Percentiles rank a stretch among this genome's conserved stretches.
Conservation (phyloP, 768 basidiomycete genomes). For the Bullera alba region DNA sequence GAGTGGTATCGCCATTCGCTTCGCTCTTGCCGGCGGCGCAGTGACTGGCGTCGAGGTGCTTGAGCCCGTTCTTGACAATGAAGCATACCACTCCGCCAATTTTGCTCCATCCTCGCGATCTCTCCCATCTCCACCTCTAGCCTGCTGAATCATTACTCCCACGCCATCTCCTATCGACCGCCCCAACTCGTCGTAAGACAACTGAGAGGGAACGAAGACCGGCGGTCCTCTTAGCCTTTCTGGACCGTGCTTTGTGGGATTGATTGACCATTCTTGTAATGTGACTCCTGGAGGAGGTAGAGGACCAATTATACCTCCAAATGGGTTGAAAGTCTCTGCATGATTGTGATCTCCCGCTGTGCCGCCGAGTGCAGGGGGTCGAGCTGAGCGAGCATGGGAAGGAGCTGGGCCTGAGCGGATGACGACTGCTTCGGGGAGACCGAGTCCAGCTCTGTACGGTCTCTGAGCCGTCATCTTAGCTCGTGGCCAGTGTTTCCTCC, state of each 20-base stretch:
- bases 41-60: neutral
- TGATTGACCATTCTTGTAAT: constrained; percentile 38
- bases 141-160: constrained; percentile 16
- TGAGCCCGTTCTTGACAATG: constrained; percentile 8
- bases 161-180: constrained; percentile 22
- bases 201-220: constrained; percentile 16
- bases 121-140: constrained; percentile 2
- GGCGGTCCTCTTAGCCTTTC: constrained; percentile 15
- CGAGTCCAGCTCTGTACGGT: constrained; percentile 23
- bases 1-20: neutral
- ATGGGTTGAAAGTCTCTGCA: too few species aligned
- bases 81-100: constrained; percentile 27
- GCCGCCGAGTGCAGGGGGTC: too few species aligned
- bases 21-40: neutral
- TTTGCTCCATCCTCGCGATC: constrained; percentile 18
- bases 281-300: neutral
- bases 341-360: neutral
- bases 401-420: constrained; percentile 17
- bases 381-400: neutral
- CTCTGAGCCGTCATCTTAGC: constrained; percentile 4
- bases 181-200: constrained; percentile 32
- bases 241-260: constrained; percentile 31
- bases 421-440: constrained; percentile 22
- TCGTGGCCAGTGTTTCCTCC: too few species aligned
- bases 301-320: constrained; percentile 1